Evolutionary conservation across 306 rosid species (phyloP).

Genomic region (Luffa aegyptiaca): DNA sequence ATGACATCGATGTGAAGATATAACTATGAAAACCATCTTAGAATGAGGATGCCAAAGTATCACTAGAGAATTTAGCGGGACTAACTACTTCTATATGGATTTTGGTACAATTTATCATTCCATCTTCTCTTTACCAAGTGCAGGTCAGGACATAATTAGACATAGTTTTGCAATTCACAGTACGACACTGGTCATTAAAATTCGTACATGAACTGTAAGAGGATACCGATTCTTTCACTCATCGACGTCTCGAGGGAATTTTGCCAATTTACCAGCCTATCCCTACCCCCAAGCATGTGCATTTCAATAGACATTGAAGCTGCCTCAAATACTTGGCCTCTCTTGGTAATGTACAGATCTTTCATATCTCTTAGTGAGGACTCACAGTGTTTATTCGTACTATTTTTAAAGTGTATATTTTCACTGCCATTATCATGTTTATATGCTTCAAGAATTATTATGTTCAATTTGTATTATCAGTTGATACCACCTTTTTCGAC

Average conservation of each 20-base stretch:
- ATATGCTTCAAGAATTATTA: not conserved
- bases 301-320: not conserved
- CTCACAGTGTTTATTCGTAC: not conserved
- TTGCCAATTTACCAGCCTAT: not conserved
- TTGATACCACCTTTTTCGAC: not conserved
- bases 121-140: not conserved
- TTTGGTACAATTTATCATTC: not conserved
- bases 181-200: constrained; percentile 1
- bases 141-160: constrained; percentile 1
- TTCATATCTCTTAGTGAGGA: not conserved
- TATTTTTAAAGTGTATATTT: not conserved
- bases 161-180: constrained; percentile 1
- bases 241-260: constrained; percentile 2
- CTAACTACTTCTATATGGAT: not conserved
- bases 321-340: not conserved
- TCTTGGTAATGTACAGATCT: not conserved
- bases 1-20: not conserved
- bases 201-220: constrained; percentile 15
- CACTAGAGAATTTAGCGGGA: not conserved
- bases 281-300: not conserved
- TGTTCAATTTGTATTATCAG: not conserved
- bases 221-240: constrained; percentile 12
- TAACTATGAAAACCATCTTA: not conserved
- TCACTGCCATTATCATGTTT: not conserved
- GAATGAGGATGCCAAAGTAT: not conserved